phyloP scores from a whole-genome alignment of 176 grass and related monocot genomes.

The Lolium multiflorum region DNA sequence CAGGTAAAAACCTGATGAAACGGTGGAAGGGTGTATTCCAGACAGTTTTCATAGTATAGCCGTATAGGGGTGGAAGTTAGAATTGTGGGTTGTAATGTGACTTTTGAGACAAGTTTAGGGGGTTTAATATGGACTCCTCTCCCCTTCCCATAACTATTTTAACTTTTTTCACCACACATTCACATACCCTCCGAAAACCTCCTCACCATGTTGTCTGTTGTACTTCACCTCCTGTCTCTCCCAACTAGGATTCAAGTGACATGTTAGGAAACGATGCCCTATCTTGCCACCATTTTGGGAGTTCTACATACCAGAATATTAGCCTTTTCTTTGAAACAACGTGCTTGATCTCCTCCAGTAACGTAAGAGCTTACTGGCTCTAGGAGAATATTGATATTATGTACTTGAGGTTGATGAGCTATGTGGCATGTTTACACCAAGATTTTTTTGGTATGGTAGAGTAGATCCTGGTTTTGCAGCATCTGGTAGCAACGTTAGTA shows the following conservation, averaged over 20 bases:
- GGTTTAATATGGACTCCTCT: too few relatives aligned
- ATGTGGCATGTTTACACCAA: neutral
- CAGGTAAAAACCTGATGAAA: too few relatives aligned
- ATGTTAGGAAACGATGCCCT: neutral
- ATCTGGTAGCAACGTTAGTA: neutral
- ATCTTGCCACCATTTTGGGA: neutral
- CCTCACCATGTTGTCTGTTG: neutral
- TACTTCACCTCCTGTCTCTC: neutral
- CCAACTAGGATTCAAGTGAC: neutral
- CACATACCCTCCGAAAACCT: neutral
- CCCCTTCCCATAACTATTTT: too few relatives aligned
- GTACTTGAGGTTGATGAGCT: neutral
- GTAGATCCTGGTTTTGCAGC: neutral
- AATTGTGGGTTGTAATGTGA: too few relatives aligned
- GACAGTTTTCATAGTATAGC: too few relatives aligned
- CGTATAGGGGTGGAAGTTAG: too few relatives aligned
- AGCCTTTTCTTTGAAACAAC: neutral
- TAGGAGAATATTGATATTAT: neutral
- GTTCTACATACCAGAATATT: neutral
- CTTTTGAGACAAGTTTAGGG: too few relatives aligned
- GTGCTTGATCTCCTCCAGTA: neutral
- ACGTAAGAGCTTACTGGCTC: neutral
- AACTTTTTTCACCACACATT: too few relatives aligned
- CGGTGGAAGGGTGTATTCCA: neutral
- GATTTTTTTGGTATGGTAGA: neutral